Evolutionary conservation across 1,284 basidiomycete genomes (phyloP).

Genomic region (Taiwanofungus camphoratus): DNA sequence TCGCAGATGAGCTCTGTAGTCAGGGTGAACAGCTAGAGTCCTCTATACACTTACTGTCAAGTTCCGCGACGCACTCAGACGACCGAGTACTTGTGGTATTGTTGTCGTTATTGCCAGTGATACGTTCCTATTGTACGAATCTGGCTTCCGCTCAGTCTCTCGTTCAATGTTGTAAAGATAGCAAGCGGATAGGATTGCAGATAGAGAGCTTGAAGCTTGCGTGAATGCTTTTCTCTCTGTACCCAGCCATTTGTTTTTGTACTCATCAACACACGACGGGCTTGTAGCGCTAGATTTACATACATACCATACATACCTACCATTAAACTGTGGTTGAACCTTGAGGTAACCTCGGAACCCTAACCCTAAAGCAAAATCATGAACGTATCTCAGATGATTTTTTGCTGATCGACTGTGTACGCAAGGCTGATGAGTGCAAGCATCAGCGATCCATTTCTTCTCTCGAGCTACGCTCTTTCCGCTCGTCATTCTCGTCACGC

Average conservation of each 20-base stretch:
- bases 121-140: slow-evolving; percentile 9
- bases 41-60: neutral
- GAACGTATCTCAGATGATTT: slow-evolving; percentile 13
- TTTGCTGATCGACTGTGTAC: too few species aligned
- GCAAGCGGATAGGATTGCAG: slow-evolving; percentile 1
- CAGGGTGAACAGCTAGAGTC: slow-evolving; percentile 3
- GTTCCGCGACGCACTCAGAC: neutral
- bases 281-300: too few species aligned
- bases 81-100: slow-evolving; percentile 9
- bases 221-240: neutral
- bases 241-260: neutral
- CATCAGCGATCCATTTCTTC: slow-evolving; percentile 55
- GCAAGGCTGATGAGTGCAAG: slow-evolving; percentile 35
- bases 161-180: slow-evolving; percentile 15
- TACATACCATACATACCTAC: too few species aligned
- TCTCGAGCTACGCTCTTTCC: slow-evolving; percentile 42
- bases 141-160: slow-evolving; percentile 9
- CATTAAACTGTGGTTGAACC: too few species aligned
- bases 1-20: slow-evolving; percentile 8
- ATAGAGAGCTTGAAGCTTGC: slow-evolving; percentile 1
- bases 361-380: slow-evolving; percentile 23
- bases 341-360: too few species aligned
- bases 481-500: slow-evolving; percentile 17
- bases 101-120: slow-evolving; percentile 6
- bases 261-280: too few species aligned